Conservation (phyloP, 345 rosid genomes). For the Populus tremula region DNA sequence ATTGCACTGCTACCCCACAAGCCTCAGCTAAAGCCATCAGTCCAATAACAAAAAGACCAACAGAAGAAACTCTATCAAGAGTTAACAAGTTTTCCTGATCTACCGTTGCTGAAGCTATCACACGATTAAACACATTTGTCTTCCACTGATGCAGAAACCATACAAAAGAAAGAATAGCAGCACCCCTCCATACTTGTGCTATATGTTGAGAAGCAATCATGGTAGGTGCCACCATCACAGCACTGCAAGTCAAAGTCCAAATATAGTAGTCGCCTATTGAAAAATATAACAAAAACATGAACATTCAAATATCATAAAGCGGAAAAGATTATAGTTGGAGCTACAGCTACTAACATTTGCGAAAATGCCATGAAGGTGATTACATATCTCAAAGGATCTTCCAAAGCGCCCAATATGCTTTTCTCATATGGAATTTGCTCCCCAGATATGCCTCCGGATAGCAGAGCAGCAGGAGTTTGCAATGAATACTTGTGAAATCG, state of each 20-base stretch:
- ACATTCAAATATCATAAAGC: not conserved
- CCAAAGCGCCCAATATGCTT: conserved; percentile 87
- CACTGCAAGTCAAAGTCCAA: conserved; percentile 44
- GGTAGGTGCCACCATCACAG: conserved; percentile 82
- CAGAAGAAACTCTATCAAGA: conserved; percentile 72
- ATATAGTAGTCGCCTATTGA: not conserved
- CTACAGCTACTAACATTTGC: conserved; percentile 59
- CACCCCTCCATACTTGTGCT: conserved; percentile 69
- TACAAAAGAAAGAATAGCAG: conserved; percentile 64
- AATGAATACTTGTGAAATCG: conserved; percentile 59
- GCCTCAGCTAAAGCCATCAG: conserved; percentile 90
- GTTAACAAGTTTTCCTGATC: conserved; percentile 70
- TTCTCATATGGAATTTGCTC: conserved; percentile 67
- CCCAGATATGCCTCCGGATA: conserved; percentile 32
- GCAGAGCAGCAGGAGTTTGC: conserved; percentile 52
- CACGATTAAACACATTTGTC: conserved; percentile 59
- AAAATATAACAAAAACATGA: not conserved
- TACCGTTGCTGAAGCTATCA: conserved; percentile 38
- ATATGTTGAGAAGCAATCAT: conserved; percentile 68
- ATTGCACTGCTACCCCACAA: conserved; percentile 93
- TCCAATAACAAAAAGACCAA: conserved; percentile 75
- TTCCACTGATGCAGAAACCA: conserved; percentile 95
- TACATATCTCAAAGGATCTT: conserved; percentile 81
- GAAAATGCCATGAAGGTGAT: conserved; percentile 77
- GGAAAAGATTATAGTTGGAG: conserved; percentile 3